Evolutionary conservation across 371 early-diverging fungal genomes (phyloP).

Genomic region (Mortierella sp.): DNA sequence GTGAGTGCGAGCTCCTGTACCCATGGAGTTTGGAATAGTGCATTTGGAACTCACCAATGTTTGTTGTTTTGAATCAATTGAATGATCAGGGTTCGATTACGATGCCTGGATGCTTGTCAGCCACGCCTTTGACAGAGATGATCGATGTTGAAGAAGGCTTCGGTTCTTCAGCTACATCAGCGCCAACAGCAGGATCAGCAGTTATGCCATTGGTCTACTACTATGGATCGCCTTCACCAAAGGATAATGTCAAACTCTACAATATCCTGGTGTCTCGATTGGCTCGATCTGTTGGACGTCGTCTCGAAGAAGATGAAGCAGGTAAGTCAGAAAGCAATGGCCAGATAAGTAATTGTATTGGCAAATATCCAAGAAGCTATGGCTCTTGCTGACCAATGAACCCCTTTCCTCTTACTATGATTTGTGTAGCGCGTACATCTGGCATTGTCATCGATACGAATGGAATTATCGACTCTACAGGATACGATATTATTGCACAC

Average conservation of each 20-base stretch:
- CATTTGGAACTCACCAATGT: not conserved
- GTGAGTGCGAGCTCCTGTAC: no score
- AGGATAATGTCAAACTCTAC: slow-evolving; percentile 84
- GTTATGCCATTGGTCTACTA: slow-evolving; percentile 89
- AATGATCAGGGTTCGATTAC: slow-evolving; percentile 77
- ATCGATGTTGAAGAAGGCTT: slow-evolving; percentile 92
- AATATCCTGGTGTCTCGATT: slow-evolving; percentile 68
- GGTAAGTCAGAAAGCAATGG: slow-evolving; percentile 46
- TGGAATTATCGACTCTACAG: slow-evolving; percentile 69
- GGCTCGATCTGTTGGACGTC: slow-evolving; percentile 70
- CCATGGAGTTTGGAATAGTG: not conserved
- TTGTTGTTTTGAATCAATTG: not conserved
- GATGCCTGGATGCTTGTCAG: slow-evolving; percentile 89
- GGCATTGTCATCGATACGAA: slow-evolving; percentile 76
- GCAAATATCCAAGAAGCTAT: not conserved
- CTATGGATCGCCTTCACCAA: slow-evolving; percentile 85
- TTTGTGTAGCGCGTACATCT: slow-evolving; percentile 57
- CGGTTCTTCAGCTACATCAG: slow-evolving; percentile 76
- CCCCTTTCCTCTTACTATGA: not conserved
- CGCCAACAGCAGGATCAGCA: slow-evolving; percentile 72
- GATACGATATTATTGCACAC: slow-evolving; percentile 73
- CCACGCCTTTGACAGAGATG: slow-evolving; percentile 75
- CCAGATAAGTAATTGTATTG: not conserved
- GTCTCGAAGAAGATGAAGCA: slow-evolving; percentile 72
- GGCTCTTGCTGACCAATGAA: not conserved